These are phyloP conservation scores for Suillus decipiens DNA, from an alignment of 768 basidiomycete genomes.

Conservation along the genomic window DNA sequence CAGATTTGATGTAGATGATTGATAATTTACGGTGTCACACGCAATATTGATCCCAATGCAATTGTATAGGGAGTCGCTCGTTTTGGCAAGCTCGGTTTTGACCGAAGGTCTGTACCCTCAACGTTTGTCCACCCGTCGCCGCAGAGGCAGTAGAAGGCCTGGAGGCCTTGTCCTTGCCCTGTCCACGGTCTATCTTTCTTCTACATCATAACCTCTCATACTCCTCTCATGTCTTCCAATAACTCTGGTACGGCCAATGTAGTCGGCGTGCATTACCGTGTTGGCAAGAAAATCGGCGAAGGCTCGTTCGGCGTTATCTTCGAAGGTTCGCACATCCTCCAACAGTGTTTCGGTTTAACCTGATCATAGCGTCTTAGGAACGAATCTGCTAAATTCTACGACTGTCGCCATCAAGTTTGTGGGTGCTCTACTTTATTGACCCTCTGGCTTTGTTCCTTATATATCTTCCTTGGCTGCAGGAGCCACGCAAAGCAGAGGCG, in stretches of 20 bases:
- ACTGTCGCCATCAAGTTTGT: slow-evolving; percentile 99
- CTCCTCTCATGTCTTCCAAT: slow-evolving; percentile 51
- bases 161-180: slow-evolving; percentile 16
- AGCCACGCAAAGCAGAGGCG: slow-evolving; percentile 92
- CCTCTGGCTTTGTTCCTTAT: slow-evolving; percentile 5
- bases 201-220: slow-evolving; percentile 23
- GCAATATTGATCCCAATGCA: not conserved
- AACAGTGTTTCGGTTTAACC: not conserved
- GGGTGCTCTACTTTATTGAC: slow-evolving; percentile 38
- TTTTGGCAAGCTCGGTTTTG: slow-evolving; percentile 28
- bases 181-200: slow-evolving; percentile 15
- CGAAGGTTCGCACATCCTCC: slow-evolving; percentile 55
- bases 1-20: not conserved
- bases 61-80: slow-evolving; percentile 6
- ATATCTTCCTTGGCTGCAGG: slow-evolving; percentile 45
- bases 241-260: slow-evolving; percentile 69
- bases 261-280: slow-evolving; percentile 96
- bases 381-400: slow-evolving; percentile 96
- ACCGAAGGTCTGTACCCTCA: slow-evolving; percentile 23
- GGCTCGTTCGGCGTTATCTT: slow-evolving; percentile 98
- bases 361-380: slow-evolving; percentile 55
- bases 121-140: slow-evolving; percentile 32
- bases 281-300: slow-evolving; percentile 99
- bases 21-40: not conserved
- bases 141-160: slow-evolving; percentile 31